A percentile compares a stretch with the other conserved stretches of the same genome.
These are phyloP conservation scores for Globisporangium paroecandrum DNA, from an alignment of 352 stramenopile genomes.

Conservation along the genomic window DNA sequence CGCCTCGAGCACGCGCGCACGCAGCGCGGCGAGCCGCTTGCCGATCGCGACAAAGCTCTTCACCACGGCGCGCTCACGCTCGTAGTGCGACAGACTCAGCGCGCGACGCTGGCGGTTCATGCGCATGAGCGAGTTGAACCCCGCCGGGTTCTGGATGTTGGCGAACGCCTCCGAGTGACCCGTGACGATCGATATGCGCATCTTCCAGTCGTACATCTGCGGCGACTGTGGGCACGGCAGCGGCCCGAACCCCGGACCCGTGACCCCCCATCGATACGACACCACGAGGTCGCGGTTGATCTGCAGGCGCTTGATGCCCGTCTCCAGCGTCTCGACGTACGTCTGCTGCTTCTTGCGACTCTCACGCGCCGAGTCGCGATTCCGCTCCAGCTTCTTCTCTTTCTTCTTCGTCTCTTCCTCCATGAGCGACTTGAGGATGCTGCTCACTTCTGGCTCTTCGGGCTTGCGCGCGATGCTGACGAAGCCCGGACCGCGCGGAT, in stretches of 20 bases:
- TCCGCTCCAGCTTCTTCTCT: constrained; percentile 87
- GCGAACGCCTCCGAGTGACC: constrained; percentile 55
- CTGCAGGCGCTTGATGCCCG: constrained; percentile 83
- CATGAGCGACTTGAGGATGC: constrained; percentile 85
- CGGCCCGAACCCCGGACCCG: constrained; percentile 36
- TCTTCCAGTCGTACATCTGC: constrained; percentile 61
- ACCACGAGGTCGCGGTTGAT: constrained; percentile 75
- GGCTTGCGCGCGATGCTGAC: constrained; percentile 81
- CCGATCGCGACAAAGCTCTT: constrained; percentile 67
- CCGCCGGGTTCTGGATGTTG: constrained; percentile 66
- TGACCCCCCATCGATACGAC: constrained; percentile 73
- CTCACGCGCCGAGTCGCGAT: constrained; percentile 82
- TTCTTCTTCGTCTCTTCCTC: constrained; percentile 88
- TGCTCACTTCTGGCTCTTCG: constrained; percentile 76
- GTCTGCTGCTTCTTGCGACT: constrained; percentile 85
- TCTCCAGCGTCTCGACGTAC: constrained; percentile 84
- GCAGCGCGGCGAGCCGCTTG: constrained; percentile 48
- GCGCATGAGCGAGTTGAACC: constrained; percentile 67
- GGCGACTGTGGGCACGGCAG: constrained; percentile 43
- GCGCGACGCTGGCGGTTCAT: constrained; percentile 68
- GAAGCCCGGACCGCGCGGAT: constrained; percentile 35
- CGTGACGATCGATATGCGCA: constrained; percentile 65
- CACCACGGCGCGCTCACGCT: constrained; percentile 46
- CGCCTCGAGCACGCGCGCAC: constrained; percentile 54
- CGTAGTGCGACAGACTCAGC: constrained; percentile 40